Percentiles rank a stretch among this genome's conserved stretches.
Conservation (phyloP, 2,329 filamentous ascomycete genomes). For the Plenodomus tracheiphilus region DNA sequence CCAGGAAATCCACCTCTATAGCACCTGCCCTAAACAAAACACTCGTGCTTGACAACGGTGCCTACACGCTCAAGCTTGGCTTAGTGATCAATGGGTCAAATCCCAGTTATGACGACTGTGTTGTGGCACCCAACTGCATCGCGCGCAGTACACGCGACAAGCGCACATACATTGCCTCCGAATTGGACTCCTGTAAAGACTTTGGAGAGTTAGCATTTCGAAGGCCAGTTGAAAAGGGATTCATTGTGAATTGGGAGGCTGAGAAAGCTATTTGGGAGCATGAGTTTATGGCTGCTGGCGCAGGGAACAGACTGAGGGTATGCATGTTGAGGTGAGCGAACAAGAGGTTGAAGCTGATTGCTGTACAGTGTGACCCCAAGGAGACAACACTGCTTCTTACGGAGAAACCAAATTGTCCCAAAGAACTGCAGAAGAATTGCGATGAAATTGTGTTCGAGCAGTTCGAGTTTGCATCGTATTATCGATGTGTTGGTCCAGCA, state of each 20-base stretch:
- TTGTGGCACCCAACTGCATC: conserved; percentile 83
- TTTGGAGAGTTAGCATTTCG: conserved; percentile 88
- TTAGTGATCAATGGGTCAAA: conserved; percentile 53
- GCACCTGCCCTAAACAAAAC: conserved; percentile 51
- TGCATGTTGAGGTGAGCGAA: conserved; percentile 14
- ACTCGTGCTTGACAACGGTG: conserved; percentile 92
- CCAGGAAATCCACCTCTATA: conserved; percentile 27
- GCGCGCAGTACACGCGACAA: conserved; percentile 76
- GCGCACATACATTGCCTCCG: conserved; percentile 77
- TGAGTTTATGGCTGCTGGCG: conserved; percentile 76
- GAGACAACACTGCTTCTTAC: conserved; percentile 84
- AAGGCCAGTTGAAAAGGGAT: conserved; percentile 90
- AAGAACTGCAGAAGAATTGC: conserved; percentile 81
- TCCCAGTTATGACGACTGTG: conserved; percentile 53
- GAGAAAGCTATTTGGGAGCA: conserved; percentile 95
- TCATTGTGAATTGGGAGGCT: conserved; percentile 93
- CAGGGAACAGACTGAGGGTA: conserved; percentile 62
- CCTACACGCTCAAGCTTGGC: conserved; percentile 87
- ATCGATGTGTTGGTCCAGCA: conserved; percentile 70
- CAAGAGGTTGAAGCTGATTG: background rate
- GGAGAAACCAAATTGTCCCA: conserved; percentile 82
- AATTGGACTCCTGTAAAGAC: conserved; percentile 78
- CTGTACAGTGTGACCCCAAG: conserved; percentile 66
- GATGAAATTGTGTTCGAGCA: conserved; percentile 98
- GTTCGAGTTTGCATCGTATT: conserved; percentile 88